Conservation (phyloP, 164 flowering plant genomes). For the Santalum album region DNA sequence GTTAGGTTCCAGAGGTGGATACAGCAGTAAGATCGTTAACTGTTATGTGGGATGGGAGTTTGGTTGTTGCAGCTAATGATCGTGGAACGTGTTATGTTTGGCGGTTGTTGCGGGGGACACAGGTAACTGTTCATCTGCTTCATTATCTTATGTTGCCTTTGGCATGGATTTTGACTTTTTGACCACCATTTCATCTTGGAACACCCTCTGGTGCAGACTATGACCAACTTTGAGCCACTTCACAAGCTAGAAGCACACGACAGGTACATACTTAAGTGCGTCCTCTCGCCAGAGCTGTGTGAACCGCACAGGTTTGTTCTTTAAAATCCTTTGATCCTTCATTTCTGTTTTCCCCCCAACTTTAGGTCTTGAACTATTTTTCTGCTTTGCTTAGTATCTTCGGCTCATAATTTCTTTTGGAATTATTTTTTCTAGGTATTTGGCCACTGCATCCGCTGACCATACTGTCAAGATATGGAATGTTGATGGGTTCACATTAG, state of each 20-base stretch:
- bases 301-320: slow-evolving; percentile 60
- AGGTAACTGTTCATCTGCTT: slow-evolving; percentile 24
- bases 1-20: slow-evolving; percentile 97
- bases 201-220: slow-evolving; percentile 47
- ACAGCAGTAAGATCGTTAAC: slow-evolving; percentile 90
- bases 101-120: slow-evolving; percentile 84
- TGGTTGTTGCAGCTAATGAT: slow-evolving; percentile 97
- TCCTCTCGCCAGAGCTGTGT: slow-evolving; percentile 83
- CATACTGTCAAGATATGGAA: slow-evolving; percentile 96
- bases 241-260: slow-evolving; percentile 88
- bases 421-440: slow-evolving; percentile 40
- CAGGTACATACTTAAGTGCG: slow-evolving; percentile 84
- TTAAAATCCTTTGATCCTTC: neutral
- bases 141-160: slow-evolving; percentile 3
- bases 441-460: slow-evolving; percentile 96
- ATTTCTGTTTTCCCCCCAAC: neutral
- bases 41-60: slow-evolving; percentile 98
- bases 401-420: neutral
- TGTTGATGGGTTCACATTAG: slow-evolving; percentile 88
- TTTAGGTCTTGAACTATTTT: neutral
- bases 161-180: neutral
- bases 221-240: slow-evolving; percentile 95
- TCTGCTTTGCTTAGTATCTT: neutral
- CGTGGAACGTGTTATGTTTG: slow-evolving; percentile 94
- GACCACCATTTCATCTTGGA: neutral